Conservation (phyloP, 2,329 filamentous ascomycete genomes). For the Hypoxylon sp. region DNA sequence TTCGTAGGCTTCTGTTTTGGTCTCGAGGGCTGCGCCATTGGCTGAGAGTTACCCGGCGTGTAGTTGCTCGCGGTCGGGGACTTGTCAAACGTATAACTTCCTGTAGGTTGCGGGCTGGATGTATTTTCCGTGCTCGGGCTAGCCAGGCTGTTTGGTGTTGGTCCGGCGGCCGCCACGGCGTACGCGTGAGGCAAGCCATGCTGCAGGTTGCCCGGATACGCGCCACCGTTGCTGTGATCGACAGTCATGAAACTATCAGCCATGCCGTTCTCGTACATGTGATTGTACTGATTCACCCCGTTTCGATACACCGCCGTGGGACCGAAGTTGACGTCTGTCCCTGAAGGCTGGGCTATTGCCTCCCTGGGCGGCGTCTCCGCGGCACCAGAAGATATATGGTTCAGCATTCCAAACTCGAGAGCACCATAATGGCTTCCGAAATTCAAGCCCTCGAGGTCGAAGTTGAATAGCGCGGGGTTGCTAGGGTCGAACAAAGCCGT, state of each 20-base stretch:
- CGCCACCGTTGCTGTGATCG: conserved; percentile 56
- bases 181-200: conserved; percentile 71
- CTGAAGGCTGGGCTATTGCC: conserved; percentile 52
- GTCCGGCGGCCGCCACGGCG: conserved; percentile 65
- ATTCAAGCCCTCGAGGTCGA: conserved; percentile 91
- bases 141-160: conserved; percentile 63
- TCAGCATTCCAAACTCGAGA: conserved; percentile 93
- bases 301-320: conserved; percentile 60
- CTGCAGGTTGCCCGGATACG: conserved; percentile 65
- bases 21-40: conserved; percentile 48
- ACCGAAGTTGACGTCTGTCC: conserved; percentile 51
- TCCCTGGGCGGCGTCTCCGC: conserved; percentile 81
- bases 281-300: conserved; percentile 58
- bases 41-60: conserved; percentile 42
- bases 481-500: conserved; percentile 82
- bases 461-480: conserved; percentile 93
- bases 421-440: conserved; percentile 97
- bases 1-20: conserved; percentile 56
- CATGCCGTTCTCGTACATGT: conserved; percentile 60
- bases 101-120: conserved; percentile 65
- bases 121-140: conserved; percentile 71
- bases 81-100: conserved; percentile 59
- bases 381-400: conserved; percentile 92
- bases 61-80: conserved; percentile 57
- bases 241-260: conserved; percentile 62